These are phyloP conservation scores for Kodamaea kaohsiungensis DNA, from an alignment of 805 yeast genomes.

Conservation along the genomic window DNA sequence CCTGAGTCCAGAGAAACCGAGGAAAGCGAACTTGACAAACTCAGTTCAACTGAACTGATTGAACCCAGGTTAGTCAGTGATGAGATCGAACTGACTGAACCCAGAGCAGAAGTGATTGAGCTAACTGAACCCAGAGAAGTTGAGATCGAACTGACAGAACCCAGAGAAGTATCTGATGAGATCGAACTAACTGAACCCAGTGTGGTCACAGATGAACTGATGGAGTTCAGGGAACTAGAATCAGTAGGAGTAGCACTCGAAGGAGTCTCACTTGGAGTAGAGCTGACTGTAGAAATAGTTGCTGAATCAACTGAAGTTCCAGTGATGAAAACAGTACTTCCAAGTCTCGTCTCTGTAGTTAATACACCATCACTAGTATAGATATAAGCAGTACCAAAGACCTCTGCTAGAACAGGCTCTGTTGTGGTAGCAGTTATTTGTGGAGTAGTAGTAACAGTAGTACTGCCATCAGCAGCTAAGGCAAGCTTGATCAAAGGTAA, in stretches of 20 bases:
- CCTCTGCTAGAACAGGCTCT: constrained; percentile 24
- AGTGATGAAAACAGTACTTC: constrained; percentile 14
- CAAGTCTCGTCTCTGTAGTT: constrained; percentile 29
- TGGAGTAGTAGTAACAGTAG: constrained; percentile 29
- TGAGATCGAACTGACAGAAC: not conserved
- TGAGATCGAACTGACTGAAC: not conserved
- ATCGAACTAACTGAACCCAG: not conserved
- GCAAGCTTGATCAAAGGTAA: constrained; percentile 10
- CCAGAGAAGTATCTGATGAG: no score
- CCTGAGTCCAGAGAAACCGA: not conserved
- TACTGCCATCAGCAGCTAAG: constrained; percentile 12
- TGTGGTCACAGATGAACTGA: not conserved
- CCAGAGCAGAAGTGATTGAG: constrained; percentile 7
- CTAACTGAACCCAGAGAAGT: no score
- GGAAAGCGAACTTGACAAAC: not conserved
- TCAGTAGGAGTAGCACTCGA: constrained; percentile 7
- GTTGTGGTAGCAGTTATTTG: constrained; percentile 32
- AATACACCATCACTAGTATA: constrained; percentile 31
- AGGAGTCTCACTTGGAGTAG: constrained; percentile 6
- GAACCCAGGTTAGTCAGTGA: no score
- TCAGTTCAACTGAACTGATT: not conserved
- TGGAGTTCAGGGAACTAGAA: constrained; percentile 2
- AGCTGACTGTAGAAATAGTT: not conserved
- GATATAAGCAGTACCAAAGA: constrained; percentile 30
- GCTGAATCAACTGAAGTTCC: constrained; percentile 10